Evolutionary conservation across 768 basidiomycete species (phyloP).

Genomic region (Boletus reticuloceps): DNA sequence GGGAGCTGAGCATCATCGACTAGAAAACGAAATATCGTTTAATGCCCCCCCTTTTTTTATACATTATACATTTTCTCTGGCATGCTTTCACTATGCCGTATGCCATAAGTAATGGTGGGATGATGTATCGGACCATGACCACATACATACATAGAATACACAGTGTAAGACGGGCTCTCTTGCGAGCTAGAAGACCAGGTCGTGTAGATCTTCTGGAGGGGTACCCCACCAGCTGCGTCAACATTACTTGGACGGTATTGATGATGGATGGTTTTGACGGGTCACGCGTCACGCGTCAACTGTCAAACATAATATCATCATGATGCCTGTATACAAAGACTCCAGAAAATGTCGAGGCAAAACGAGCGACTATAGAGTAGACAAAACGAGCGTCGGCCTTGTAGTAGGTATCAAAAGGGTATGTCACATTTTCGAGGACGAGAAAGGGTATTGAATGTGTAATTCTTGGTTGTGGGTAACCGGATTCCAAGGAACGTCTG

Average conservation of each 20-base stretch:
- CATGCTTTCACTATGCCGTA: background rate
- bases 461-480: too few relatives aligned
- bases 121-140: background rate
- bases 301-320: too few relatives aligned
- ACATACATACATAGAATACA: background rate
- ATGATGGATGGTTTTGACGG: too few relatives aligned
- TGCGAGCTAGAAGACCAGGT: too few relatives aligned
- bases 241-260: too few relatives aligned
- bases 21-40: conserved; percentile 25
- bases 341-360: background rate
- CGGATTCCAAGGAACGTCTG: too few relatives aligned
- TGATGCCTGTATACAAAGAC: too few relatives aligned
- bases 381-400: background rate
- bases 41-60: too few relatives aligned
- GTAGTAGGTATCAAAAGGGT: background rate
- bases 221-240: too few relatives aligned
- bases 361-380: background rate
- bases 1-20: conserved; percentile 77
- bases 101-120: background rate
- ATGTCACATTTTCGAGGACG: background rate
- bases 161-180: background rate
- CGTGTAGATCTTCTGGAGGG: too few relatives aligned
- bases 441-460: background rate
- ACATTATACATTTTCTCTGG: background rate
- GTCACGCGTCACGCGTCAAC: too few relatives aligned